Evolutionary conservation across 257 asterid genomes (phyloP), one percentile per base, ranked within the genome.

Genomic region (Plectranthus barbatus): DNA sequence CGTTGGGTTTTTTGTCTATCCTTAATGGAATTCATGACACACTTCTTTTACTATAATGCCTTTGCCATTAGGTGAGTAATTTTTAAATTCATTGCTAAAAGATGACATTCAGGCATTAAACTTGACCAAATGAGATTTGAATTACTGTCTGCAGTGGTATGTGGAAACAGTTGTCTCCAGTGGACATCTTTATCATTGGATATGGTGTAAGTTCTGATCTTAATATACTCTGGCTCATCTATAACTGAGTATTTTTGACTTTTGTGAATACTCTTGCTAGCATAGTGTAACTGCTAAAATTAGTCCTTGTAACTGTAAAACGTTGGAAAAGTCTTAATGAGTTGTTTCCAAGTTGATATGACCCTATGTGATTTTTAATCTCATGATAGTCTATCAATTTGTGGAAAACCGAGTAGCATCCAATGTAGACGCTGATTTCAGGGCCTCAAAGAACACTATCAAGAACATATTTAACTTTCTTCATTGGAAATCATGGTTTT

Each of bases 21-120:
- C 74, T 80, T 92, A 1, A 85, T 92, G 99, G 99, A 92, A 67
- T 60, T 83, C 69, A 83, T 86, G 90, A 76, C 99, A 6, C 97
- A 92, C 79, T 73, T 86, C 78, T 80, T 81, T 55, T 85, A 85
- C 83, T 89, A 86, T 69, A 89, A 92, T 76, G 96, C 99, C 70
- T 92, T 89, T 67, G 97, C 99, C 62, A 77, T 59, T 52, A 89
- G 97, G 99, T 92, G 76, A 73, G 79, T 66, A 48, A 53, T 67
- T 72, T 70, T 60, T 39, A 41, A n/a, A 69, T 54, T 76, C 62
- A 56, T 33, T 42, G 41, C 54, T 56, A 37, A 45, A n/a, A 33
- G 6, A 15, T 62, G 59, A 33, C 62, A 51, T 72, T n/a, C 9
- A 65, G 53, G 50, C 55, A 12, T 58, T 46, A 18, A 60, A 62